These are phyloP conservation scores for Penicillium samsonianum DNA, from an alignment of 495 filamentous ascomycete species.

Conservation along the genomic window DNA sequence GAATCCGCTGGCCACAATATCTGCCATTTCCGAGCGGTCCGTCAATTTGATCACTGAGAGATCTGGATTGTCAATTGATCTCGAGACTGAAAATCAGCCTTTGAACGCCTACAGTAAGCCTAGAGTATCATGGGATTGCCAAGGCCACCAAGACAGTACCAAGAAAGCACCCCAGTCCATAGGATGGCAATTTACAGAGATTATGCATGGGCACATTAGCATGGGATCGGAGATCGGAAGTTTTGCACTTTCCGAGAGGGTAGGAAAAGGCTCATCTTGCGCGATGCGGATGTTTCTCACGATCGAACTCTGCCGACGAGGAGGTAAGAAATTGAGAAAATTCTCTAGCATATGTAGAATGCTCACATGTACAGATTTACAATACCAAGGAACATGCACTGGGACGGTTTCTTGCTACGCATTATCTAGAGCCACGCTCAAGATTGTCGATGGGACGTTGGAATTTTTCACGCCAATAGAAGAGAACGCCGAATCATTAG, in stretches of 20 bases:
- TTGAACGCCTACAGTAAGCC: not conserved
- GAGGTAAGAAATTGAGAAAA: not conserved
- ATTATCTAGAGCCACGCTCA: conserved; percentile 56
- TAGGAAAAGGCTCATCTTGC: conserved; percentile 1
- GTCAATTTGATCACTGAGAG: conserved; percentile 50
- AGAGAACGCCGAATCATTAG: conserved; percentile 55
- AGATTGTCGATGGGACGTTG: conserved; percentile 29
- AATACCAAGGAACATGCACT: conserved; percentile 36
- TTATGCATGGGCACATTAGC: not conserved
- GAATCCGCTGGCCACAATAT: conserved; percentile 71
- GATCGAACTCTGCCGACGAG: not conserved
- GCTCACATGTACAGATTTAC: not conserved
- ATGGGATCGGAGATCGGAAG: not conserved
- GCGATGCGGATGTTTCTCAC: not conserved
- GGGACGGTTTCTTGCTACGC: conserved; percentile 63
- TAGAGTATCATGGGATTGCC: not conserved
- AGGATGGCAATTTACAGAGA: conserved; percentile 9
- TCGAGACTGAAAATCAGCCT: conserved; percentile 48
- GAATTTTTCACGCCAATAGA: conserved; percentile 53
- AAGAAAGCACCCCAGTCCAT: not conserved
- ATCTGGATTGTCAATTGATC: conserved; percentile 47
- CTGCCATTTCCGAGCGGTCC: conserved; percentile 64
- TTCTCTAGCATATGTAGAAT: not conserved
- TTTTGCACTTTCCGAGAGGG: not conserved
- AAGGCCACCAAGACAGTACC: not conserved